Evolutionary conservation across 1,139 yeast species (phyloP).

Genomic region (Scheffersomyces titani): DNA sequence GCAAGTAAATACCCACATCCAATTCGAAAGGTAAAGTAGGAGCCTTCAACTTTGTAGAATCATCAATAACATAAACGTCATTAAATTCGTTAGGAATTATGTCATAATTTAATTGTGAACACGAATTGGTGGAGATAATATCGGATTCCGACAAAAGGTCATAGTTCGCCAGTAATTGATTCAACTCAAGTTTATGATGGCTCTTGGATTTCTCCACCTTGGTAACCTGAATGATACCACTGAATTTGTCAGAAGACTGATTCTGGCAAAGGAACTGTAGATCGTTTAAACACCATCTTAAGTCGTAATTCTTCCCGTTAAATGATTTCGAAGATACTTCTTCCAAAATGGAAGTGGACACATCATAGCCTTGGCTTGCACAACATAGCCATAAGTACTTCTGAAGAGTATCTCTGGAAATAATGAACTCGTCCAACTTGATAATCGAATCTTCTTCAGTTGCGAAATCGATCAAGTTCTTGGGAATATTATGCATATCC

Average conservation of each 20-base stretch:
- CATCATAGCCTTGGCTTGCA: slow-evolving; percentile 34
- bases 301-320: slow-evolving; percentile 40
- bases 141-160: slow-evolving; percentile 45
- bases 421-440: slow-evolving; percentile 23
- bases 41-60: slow-evolving; percentile 20
- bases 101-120: slow-evolving; percentile 42
- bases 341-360: slow-evolving; percentile 33
- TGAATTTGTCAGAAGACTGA: slow-evolving; percentile 1
- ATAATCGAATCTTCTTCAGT: slow-evolving; percentile 40
- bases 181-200: slow-evolving; percentile 3
- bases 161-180: slow-evolving; percentile 12
- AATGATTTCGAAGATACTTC: slow-evolving; percentile 25
- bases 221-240: neutral
- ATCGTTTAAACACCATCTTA: slow-evolving; percentile 54
- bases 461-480: slow-evolving; percentile 48
- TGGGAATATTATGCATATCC: slow-evolving; percentile 57
- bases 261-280: slow-evolving; percentile 59
- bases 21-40: slow-evolving; percentile 35
- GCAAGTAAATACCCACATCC: slow-evolving; percentile 31
- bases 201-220: neutral
- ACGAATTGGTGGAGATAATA: slow-evolving; percentile 27
- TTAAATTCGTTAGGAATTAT: slow-evolving; percentile 38
- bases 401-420: slow-evolving; percentile 19
- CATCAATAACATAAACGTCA: slow-evolving; percentile 32
- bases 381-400: slow-evolving; percentile 46